Evolutionary conservation across 148 eudicot genomes (phyloP).

Genomic region (Chenopodium quinoa): DNA sequence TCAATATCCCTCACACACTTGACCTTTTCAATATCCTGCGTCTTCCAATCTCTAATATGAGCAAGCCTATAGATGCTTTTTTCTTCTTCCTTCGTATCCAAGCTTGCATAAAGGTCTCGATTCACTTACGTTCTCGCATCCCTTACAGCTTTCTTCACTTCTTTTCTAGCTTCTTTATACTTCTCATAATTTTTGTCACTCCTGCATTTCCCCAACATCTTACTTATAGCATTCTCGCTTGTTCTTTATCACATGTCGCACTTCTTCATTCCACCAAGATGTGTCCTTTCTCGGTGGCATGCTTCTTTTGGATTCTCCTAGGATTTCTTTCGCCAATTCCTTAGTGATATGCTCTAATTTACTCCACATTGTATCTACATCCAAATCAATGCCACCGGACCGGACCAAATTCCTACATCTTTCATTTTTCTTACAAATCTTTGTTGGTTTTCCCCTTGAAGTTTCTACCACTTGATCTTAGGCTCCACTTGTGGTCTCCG

Average conservation of each 20-base stretch:
- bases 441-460: background rate
- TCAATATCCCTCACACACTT: background rate
- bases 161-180: background rate
- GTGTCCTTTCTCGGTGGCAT: background rate
- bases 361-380: background rate
- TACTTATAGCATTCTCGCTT: background rate
- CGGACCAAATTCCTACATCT: background rate
- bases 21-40: background rate
- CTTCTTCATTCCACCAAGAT: conserved; percentile 14
- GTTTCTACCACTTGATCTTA: background rate
- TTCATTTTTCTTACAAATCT: background rate
- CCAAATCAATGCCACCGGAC: background rate
- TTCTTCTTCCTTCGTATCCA: background rate
- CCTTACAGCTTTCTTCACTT: background rate
- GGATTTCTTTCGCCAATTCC: background rate
- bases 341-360: background rate
- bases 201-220: background rate
- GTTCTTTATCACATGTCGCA: background rate
- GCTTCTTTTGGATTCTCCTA: background rate
- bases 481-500: too few species aligned
- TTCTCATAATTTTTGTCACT: too few species aligned
- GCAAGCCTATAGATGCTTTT: background rate
- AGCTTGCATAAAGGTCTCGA: background rate
- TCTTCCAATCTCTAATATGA: background rate
- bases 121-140: background rate